Evolutionary conservation across 2,329 filamentous ascomycete genomes (phyloP).

Genomic region (Talaromyces marneffei): DNA sequence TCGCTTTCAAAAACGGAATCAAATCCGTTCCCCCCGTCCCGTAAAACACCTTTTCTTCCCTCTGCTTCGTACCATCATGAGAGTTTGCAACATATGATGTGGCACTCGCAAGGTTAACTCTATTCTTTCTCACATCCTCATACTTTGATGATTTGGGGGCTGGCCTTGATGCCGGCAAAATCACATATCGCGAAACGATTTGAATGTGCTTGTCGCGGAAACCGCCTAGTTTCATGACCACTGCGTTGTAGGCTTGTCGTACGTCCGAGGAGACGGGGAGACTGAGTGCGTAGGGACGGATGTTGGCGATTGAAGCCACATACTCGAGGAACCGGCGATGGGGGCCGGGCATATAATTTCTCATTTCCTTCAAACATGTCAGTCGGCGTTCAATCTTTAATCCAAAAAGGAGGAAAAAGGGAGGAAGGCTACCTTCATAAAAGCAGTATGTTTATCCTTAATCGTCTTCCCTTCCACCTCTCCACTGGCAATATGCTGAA

Average conservation of each 20-base stretch:
- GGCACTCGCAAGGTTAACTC: constrained; percentile 42
- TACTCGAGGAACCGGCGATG: constrained; percentile 48
- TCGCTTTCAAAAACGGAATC: constrained; percentile 50
- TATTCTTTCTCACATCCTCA: constrained; percentile 10
- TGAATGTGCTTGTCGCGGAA: constrained; percentile 50
- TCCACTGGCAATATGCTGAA: constrained; percentile 42
- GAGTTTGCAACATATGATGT: neutral
- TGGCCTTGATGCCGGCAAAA: constrained; percentile 36
- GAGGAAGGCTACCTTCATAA: constrained; percentile 21
- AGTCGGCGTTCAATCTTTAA: neutral
- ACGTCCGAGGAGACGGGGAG: constrained; percentile 31
- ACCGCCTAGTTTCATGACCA: constrained; percentile 39
- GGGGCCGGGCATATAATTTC: constrained; percentile 50
- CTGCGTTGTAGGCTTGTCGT: constrained; percentile 42
- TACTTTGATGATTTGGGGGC: constrained; percentile 8
- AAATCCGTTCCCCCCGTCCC: constrained; percentile 50
- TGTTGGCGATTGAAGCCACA: constrained; percentile 40
- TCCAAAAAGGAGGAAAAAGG: too few relatives aligned
- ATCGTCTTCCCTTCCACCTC: constrained; percentile 21
- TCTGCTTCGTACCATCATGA: constrained; percentile 20
- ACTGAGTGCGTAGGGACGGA: constrained; percentile 41
- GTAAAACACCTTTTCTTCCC: constrained; percentile 34
- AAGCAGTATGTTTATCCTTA: constrained; percentile 24
- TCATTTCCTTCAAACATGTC: constrained; percentile 41
- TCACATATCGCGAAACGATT: constrained; percentile 50